These are phyloP conservation scores for Aureobasidium sp. DNA, from an alignment of 2,329 filamentous ascomycete species.

Conservation along the genomic window DNA sequence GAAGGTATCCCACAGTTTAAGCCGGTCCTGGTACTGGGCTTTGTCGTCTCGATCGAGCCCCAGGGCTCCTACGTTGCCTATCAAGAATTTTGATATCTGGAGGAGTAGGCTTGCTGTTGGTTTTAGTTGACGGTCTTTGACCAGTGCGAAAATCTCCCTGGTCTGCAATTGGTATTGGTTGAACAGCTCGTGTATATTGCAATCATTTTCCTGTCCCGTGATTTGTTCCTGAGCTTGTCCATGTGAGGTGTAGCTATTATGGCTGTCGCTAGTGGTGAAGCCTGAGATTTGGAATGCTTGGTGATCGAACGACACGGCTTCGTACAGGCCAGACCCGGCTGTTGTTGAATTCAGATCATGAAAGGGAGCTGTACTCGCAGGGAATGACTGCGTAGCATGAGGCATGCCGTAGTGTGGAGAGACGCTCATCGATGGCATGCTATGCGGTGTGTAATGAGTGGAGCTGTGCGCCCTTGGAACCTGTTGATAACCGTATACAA, in stretches of 20 bases:
- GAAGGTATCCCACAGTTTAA: slow-evolving; percentile 88
- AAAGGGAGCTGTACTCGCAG: neutral
- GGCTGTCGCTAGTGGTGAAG: neutral
- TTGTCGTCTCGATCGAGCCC: slow-evolving; percentile 77
- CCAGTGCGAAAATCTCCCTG: slow-evolving; percentile 60
- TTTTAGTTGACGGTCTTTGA: slow-evolving; percentile 51
- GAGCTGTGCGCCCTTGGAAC: neutral
- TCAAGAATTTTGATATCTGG: slow-evolving; percentile 57
- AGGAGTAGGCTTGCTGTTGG: slow-evolving; percentile 52
- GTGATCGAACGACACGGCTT: neutral
- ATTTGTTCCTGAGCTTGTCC: slow-evolving; percentile 36
- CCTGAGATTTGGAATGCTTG: neutral
- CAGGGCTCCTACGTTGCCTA: slow-evolving; percentile 55
- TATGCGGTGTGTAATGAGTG: neutral
- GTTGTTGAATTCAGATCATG: neutral
- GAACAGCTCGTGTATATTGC: slow-evolving; percentile 54
- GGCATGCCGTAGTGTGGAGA: neutral
- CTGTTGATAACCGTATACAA: neutral
- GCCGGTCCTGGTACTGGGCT: slow-evolving; percentile 61
- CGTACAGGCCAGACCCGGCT: neutral
- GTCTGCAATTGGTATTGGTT: slow-evolving; percentile 49
- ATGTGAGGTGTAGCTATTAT: neutral
- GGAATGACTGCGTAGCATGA: neutral
- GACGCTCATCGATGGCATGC: neutral
- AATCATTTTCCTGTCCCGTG: slow-evolving; percentile 23